A percentile compares a stretch with the other conserved stretches of the same genome.
These are phyloP conservation scores for Carex littledalei DNA, from an alignment of 176 grass and related monocot genomes.

Conservation along the genomic window DNA sequence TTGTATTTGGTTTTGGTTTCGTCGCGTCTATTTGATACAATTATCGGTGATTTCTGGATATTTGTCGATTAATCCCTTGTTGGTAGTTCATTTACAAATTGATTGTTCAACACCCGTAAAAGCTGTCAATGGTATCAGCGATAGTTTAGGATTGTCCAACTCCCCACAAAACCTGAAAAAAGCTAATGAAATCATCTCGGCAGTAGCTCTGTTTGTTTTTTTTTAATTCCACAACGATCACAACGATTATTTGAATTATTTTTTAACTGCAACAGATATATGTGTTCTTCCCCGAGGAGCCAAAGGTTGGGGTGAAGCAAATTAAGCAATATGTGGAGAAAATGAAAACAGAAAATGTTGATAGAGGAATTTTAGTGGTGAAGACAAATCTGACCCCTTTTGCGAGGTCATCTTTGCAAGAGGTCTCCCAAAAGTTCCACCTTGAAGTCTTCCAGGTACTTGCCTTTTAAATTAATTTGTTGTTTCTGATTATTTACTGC, in stretches of 20 bases:
- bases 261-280: conserved; percentile 34
- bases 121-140: neutral
- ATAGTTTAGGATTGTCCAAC: neutral
- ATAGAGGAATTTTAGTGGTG: conserved; percentile 56
- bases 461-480: neutral
- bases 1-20: neutral
- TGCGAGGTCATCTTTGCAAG: conserved; percentile 43
- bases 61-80: neutral
- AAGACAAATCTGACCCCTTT: conserved; percentile 69
- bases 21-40: neutral
- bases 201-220: neutral
- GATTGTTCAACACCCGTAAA: neutral
- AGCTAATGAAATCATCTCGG: no score
- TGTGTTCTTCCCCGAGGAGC: conserved; percentile 64
- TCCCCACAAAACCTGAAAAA: no score
- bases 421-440: conserved; percentile 36
- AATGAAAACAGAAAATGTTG: conserved; percentile 69
- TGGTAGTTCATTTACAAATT: neutral
- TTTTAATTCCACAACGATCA: neutral
- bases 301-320: conserved; percentile 67
- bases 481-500: neutral
- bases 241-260: neutral
- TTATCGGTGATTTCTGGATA: neutral
- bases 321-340: conserved; percentile 71
- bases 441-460: conserved; percentile 82